phyloP scores from a whole-genome alignment of 2,329 filamentous ascomycete species.

The Penicillium sp. region DNA sequence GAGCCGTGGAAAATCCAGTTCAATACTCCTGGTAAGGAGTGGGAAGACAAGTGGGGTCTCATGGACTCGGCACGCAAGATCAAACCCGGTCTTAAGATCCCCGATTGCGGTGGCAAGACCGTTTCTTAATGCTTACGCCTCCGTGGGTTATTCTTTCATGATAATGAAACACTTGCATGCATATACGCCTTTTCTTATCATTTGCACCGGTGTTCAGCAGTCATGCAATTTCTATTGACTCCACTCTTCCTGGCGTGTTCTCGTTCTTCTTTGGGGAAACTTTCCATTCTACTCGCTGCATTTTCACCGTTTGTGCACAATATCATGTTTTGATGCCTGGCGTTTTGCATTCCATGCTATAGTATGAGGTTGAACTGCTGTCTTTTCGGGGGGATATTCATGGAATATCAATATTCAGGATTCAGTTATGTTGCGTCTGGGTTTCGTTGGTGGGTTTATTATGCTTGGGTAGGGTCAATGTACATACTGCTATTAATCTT shows the following conservation, averaged over 20 bases:
- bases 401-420: not conserved
- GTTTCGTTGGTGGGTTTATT: not conserved
- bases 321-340: not conserved
- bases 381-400: not conserved
- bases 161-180: slow-evolving; percentile 19
- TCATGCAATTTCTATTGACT: not conserved
- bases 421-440: not conserved
- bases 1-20: slow-evolving; percentile 89
- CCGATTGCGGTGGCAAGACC: slow-evolving; percentile 77
- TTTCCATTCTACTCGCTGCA: not conserved
- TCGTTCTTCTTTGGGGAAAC: not conserved
- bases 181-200: slow-evolving; percentile 6
- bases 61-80: slow-evolving; percentile 82
- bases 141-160: slow-evolving; percentile 10
- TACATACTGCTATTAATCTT: slow-evolving; percentile 7
- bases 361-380: not conserved
- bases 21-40: slow-evolving; percentile 67
- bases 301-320: not conserved
- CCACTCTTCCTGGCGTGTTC: not conserved
- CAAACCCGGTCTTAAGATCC: slow-evolving; percentile 81
- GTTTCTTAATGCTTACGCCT: slow-evolving; percentile 38
- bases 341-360: not conserved
- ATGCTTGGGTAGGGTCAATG: not conserved
- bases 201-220: not conserved
- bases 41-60: slow-evolving; percentile 95